Evolutionary conservation across 108 stramenopile genomes (phyloP), one percentile per base, ranked within the genome.

Genomic region (Cylindrotheca fusiformis): DNA sequence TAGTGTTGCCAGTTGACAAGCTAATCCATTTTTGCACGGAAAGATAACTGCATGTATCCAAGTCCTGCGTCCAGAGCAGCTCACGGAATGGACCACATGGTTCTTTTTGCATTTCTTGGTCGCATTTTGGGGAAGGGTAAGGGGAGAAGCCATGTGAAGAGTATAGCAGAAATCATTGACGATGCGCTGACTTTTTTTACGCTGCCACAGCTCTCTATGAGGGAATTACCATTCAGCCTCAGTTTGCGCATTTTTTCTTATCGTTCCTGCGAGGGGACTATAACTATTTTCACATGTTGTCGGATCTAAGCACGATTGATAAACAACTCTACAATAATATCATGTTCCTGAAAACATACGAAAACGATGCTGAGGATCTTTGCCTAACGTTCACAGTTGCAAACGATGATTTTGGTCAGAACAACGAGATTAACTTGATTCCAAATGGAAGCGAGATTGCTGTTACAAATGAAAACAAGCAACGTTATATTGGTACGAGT

Each of bases 161-260:
- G 4, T 6, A 48, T 22, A 27, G 5, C 5, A 48, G 10, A 21
- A 5, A 20, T 12, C 50, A 20, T 8, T 22, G 10, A 18, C 18
- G 14, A 20, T 61, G 14, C 8, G 8, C 12, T 6, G 10, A 27
- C 23, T n/a, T 27, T 31, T 57, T 5, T 8, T 29, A 8, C 23
- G 6, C 4, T 18, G 65, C 36, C 14, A 6, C 14, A 41, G 98
- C 98, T 6, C 71, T 98, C 19, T 94, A 87, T 54, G 98, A 99
- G 76, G 93, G 93, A 21, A 95, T 99, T 49, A 95, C 96, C 26
- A 88, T 99, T 23, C 90, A 95, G 50, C 97, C 97, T 32, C 90
- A 88, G 57, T 99, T 99, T 77, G 95, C 99, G 4, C 96, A 93
- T 51, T 95, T 97, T 74, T 98, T 98, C 68, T 80, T 99, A 12